Percentiles rank a stretch among this genome's conserved stretches.
phyloP scores from a whole-genome alignment of 1,284 basidiomycete genomes.

The Dichomitus squalens region DNA sequence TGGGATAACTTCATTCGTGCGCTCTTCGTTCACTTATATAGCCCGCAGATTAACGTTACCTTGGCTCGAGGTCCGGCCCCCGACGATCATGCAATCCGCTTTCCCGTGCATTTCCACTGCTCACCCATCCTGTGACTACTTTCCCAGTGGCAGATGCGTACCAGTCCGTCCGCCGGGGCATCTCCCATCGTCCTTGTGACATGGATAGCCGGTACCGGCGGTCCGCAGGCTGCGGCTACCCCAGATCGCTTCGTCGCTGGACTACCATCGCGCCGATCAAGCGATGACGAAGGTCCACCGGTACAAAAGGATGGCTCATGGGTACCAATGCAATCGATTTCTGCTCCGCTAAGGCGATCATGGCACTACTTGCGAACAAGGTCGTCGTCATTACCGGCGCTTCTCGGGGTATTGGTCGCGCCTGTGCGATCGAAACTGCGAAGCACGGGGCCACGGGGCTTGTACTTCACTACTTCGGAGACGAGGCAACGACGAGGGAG shows the following conservation, averaged over 20 bases:
- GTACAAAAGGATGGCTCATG: slow-evolving; percentile 15
- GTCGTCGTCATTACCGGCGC: slow-evolving; percentile 76
- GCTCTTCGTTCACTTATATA: slow-evolving; percentile 6
- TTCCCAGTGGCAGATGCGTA: no score
- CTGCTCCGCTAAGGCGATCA: slow-evolving; percentile 9
- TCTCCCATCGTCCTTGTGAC: slow-evolving; percentile 30
- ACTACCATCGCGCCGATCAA: neutral
- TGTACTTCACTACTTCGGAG: slow-evolving; percentile 73
- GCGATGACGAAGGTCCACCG: slow-evolving; percentile 2
- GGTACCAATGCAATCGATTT: neutral
- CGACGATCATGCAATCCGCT: slow-evolving; percentile 1
- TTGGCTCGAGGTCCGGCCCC: slow-evolving; percentile 10
- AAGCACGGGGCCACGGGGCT: slow-evolving; percentile 70
- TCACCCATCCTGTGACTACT: neutral
- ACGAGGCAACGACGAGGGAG: slow-evolving; percentile 56
- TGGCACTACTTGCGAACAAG: slow-evolving; percentile 55
- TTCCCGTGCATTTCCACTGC: slow-evolving; percentile 6
- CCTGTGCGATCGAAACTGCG: slow-evolving; percentile 66
- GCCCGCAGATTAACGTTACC: slow-evolving; percentile 4
- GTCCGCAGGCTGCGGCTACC: slow-evolving; percentile 11
- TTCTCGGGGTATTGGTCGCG: slow-evolving; percentile 80
- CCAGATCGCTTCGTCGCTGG: neutral
- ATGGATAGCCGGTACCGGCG: slow-evolving; percentile 18
- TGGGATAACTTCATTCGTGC: neutral
- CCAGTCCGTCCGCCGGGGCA: neutral